Base-by-base conservation (phyloP, 1,139 yeast genomes). In the Suhomyces wounanorum region DNA sequence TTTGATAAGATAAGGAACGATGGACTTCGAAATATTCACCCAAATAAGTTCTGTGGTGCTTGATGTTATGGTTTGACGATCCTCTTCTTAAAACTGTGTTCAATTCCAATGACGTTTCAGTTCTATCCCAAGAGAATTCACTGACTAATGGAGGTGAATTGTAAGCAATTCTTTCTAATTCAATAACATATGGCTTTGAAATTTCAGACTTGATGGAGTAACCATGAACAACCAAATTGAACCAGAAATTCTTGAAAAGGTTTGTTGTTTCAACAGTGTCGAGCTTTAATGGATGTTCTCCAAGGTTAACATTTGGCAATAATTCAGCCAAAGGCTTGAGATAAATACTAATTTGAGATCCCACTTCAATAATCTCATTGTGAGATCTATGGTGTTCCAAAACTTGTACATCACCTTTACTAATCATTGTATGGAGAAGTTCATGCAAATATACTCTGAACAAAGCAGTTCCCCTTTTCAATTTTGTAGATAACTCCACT, bases 121-220 rank as follows among this genome's bases (percentile, higher is more conserved):
- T 87, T 62, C 92, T 84, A 64, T 87, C 87, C 74, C 96, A 85
- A 1, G 96, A 86, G 17, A 81, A 74, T 59, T 90, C 97, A 2
- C 96, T 87, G 0, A 96, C 97, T 52, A 95, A 79, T 0, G 98
- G 96, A 5, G 99, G 99, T 5, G 97, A 81, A 61, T 82, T 87
- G 61, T 87, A 83, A 0, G 99, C 98, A 60, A 95, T 88, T 51
- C 84, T 75, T 60, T 81, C 78, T 48, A 95, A 75, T 36, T 81
- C 83, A 0, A 55, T 55, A 49, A 70, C 64, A 60, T 81, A 78
- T 10, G 71, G 68, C 49, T 73, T 70, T 10, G 85, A 79, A 60
- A 84, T 73, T 13, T 76, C 75, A 0, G 96, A 85, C 47, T 79
- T 78, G 47, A 77, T 75, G 23, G 85, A 81, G 64, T 85, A 91